Conservation (phyloP, 1,139 yeast species). For the Wickerhamomyces sp. region DNA sequence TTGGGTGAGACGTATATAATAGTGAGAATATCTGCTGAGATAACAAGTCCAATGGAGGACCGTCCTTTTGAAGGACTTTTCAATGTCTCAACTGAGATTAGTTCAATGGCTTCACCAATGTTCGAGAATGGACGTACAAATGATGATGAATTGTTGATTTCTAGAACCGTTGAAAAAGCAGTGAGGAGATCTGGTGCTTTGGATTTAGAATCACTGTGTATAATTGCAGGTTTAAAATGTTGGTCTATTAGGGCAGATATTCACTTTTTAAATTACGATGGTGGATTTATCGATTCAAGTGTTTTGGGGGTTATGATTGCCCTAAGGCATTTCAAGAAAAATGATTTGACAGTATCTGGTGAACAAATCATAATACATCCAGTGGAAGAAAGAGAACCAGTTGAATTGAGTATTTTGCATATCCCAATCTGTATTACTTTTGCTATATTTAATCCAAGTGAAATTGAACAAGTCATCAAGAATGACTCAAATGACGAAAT, state of each 20-base stretch:
- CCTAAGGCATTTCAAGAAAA: conserved; percentile 74
- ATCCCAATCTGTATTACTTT: conserved; percentile 90
- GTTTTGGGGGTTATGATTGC: conserved; percentile 90
- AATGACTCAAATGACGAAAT: conserved; percentile 59
- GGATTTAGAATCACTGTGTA: conserved; percentile 86
- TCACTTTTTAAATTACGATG: conserved; percentile 84
- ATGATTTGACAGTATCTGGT: conserved; percentile 74
- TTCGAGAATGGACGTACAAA: conserved; percentile 68
- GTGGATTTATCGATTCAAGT: conserved; percentile 86
- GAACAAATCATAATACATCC: conserved; percentile 68
- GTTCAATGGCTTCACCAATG: conserved; percentile 83
- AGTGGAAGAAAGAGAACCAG: conserved; percentile 77
- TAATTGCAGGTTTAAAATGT: conserved; percentile 84
- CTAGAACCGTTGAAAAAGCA: conserved; percentile 85
- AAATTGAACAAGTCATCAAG: conserved; percentile 61
- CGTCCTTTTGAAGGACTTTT: conserved; percentile 93
- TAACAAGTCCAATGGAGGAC: conserved; percentile 82
- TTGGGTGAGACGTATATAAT: conserved; percentile 75
- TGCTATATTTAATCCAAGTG: conserved; percentile 70
- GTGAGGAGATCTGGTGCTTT: conserved; percentile 85
- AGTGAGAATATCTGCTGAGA: conserved; percentile 73
- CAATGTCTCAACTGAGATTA: conserved; percentile 75
- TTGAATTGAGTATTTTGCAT: conserved; percentile 78
- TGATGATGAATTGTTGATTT: conserved; percentile 73
- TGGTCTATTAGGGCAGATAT: conserved; percentile 91